A percentile compares a stretch with the other conserved stretches of the same genome.
These are phyloP conservation scores for Silene vulgaris DNA, from an alignment of 179 eudicot species.

Conservation along the genomic window DNA sequence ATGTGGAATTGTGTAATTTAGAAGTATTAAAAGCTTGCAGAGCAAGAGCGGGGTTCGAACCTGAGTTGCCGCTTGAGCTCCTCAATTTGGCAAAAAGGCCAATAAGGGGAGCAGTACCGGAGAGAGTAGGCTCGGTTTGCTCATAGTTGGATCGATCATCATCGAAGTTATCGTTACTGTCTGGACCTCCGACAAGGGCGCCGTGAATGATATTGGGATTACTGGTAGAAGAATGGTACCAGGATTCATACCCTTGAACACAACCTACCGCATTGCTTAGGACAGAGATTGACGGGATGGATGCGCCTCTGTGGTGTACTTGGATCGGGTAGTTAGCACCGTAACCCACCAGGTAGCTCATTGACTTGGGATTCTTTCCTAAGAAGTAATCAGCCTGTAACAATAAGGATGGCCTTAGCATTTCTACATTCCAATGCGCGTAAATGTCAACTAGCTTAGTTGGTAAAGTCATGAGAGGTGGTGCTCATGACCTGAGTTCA, in stretches of 20 bases:
- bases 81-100: slow-evolving; percentile 72
- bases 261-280: slow-evolving; percentile 50
- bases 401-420: not conserved
- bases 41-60: slow-evolving; percentile 3
- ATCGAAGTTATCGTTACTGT: slow-evolving; percentile 40
- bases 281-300: slow-evolving; percentile 50
- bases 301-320: slow-evolving; percentile 88
- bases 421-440: no score
- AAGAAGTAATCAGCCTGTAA: slow-evolving; percentile 56
- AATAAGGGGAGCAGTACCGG: slow-evolving; percentile 74
- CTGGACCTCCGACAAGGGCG: slow-evolving; percentile 85
- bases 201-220: slow-evolving; percentile 77
- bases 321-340: slow-evolving; percentile 61
- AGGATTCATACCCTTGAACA: slow-evolving; percentile 64
- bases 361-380: slow-evolving; percentile 75
- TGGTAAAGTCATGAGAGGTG: no score
- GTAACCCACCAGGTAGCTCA: slow-evolving; percentile 78
- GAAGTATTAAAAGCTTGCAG: not conserved
- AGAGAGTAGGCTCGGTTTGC: slow-evolving; percentile 75
- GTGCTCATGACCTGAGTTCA: no score
- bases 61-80: slow-evolving; percentile 22
- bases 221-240: slow-evolving; percentile 51
- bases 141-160: slow-evolving; percentile 70
- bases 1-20: not conserved
- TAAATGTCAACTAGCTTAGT: no score